Base-by-base conservation (phyloP, 495 filamentous ascomycete genomes). In the Aspergillus egyptiacus region DNA sequence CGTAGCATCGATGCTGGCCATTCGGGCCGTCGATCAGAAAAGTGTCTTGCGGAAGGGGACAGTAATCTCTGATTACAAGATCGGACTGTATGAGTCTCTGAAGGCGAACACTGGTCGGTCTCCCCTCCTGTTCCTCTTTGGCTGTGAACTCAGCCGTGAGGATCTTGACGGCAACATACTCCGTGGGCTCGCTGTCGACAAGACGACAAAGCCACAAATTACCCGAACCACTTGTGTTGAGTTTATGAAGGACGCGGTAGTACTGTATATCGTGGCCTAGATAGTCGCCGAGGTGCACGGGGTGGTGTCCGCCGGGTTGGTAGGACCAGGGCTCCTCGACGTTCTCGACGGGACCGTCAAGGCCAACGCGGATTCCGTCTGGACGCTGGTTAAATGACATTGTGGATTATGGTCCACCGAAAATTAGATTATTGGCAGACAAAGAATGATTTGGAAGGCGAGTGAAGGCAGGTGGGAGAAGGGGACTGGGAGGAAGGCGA, bases 131-230 rank as follows among this genome's bases (percentile, higher is more conserved):
- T n/a, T n/a, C n/a, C 2, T 44, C 17, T 2, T 32, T 18, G 1
- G 9, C n/a, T 1, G 41, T 32, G 10, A n/a, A 14, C 0, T 33
- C 4, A 5, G 41, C 27, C 11, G 5, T 23, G 11, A 33, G 17
- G 18, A 44, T 44, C 18, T 44, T 44, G 28, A 44, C 28, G 4
- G 27, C 41, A 3, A 33, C 41, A 19, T 44, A 44, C 28, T 33
- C 5, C 4, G 28, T 2, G 2, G 25, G 24, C 28, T 44, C 28
- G 15, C 1, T 13, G 9, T 19, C 28, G 10, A 7, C 10, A 19
- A 31, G 14, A 15, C 41, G 27, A 18, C 27, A 44, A 6, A 44
- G 41, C 41, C 41, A 44, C 10, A 44, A 17, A 5, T 22, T 31
- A 2, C 27, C 17, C 2, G 3, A 31, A 8, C 41, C 27, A 3